These are phyloP conservation scores for Clarireedia sp. DNA, from an alignment of 2,329 filamentous ascomycete genomes.

Conservation along the genomic window DNA sequence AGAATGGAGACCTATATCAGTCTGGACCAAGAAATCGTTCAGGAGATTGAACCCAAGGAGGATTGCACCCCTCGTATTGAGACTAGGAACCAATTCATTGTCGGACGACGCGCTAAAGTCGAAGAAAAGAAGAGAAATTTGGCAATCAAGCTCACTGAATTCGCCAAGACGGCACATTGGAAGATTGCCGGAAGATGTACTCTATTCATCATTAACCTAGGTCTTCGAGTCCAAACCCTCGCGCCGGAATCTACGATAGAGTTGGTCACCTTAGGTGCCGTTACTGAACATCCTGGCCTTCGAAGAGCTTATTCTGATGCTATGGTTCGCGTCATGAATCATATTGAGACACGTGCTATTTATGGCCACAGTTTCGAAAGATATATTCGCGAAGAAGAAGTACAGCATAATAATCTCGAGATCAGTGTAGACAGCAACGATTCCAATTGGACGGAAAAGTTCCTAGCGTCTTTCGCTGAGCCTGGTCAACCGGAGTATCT, in stretches of 20 bases:
- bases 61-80: constrained; percentile 41
- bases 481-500: constrained; percentile 73
- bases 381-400: constrained; percentile 74
- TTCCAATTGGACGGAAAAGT: constrained; percentile 68
- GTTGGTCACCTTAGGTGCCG: constrained; percentile 72
- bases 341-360: constrained; percentile 77
- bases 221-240: constrained; percentile 83
- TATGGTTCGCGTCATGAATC: constrained; percentile 68
- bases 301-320: constrained; percentile 74
- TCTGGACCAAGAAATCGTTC: constrained; percentile 61
- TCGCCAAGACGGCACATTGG: constrained; percentile 81
- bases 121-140: constrained; percentile 77
- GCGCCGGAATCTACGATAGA: constrained; percentile 76
- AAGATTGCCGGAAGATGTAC: constrained; percentile 87
- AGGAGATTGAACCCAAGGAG: constrained; percentile 30
- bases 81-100: constrained; percentile 64
- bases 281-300: constrained; percentile 83
- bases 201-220: constrained; percentile 83
- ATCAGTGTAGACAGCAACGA: constrained; percentile 69
- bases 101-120: constrained; percentile 65
- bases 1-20: constrained; percentile 81
- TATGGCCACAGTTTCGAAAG: constrained; percentile 84
- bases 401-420: constrained; percentile 66
- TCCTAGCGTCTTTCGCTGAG: constrained; percentile 68
- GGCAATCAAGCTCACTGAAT: constrained; percentile 70